Conservation (phyloP, 192 early-diverging fungal species). For the Umbelopsis sp. region DNA sequence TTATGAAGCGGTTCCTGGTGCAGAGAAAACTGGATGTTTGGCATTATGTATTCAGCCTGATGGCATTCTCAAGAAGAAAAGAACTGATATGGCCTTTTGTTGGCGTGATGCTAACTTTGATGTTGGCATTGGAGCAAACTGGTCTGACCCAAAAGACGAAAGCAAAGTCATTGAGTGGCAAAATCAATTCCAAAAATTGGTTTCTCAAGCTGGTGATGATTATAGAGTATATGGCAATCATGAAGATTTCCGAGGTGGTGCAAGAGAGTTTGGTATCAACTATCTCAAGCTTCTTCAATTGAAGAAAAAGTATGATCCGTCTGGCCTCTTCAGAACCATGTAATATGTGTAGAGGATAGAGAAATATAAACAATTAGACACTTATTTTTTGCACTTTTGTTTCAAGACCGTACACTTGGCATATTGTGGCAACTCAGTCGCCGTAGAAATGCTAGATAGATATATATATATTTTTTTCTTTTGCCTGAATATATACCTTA, state of each 20-base stretch:
- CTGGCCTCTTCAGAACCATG: conserved; percentile 14
- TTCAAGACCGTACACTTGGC: not conserved
- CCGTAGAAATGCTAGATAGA: no score
- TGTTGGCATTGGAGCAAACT: conserved; percentile 24
- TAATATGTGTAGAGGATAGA: not conserved
- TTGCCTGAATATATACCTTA: no score
- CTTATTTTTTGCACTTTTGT: not conserved
- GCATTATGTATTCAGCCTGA: conserved; percentile 26
- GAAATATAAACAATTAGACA: not conserved
- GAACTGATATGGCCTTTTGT: conserved; percentile 24
- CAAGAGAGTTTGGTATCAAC: conserved; percentile 28
- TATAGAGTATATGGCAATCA: conserved; percentile 30
- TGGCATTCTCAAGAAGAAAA: conserved; percentile 16
- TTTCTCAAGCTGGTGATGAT: conserved; percentile 22
- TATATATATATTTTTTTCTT: no score
- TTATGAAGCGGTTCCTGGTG: not conserved
- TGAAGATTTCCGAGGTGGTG: conserved; percentile 25
- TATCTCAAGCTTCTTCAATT: conserved; percentile 21
- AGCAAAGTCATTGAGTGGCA: conserved; percentile 17
- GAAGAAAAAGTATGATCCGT: conserved; percentile 30
- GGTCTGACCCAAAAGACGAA: conserved; percentile 10
- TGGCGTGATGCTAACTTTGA: conserved; percentile 33
- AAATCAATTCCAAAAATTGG: conserved; percentile 16
- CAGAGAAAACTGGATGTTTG: conserved; percentile 11
- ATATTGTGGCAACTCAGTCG: no score